Evolutionary conservation across 2,329 filamentous ascomycete species (phyloP), one percentile per base, ranked within the genome.

Genomic region (Colletotrichum kahawae): DNA sequence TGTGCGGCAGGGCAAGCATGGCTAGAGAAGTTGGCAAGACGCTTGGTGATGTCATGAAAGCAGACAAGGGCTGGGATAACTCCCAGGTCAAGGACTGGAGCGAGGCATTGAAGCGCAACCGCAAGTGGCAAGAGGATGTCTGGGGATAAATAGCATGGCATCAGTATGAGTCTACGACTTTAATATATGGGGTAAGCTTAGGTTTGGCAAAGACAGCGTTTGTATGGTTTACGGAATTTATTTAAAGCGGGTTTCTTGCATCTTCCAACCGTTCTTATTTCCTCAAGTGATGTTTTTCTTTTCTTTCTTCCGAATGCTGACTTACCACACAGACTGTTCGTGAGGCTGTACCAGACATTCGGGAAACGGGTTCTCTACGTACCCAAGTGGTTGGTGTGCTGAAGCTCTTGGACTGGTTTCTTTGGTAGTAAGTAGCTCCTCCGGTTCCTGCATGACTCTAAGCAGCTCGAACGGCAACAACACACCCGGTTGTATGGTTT

Each of bases 111-210:
- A 89, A 88, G 84, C 87, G 84, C 78, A 83, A 83, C 33, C 85
- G 84, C n/a, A 89, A 88, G 79, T 90, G 88, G 87, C 85, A 86
- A 77, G 87, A 89, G 77, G 88, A 90, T 83, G 88, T 90, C 57
- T 90, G 88, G 88, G 86, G 86, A 27, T 87, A 69, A 57, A 33
- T 36, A 14, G 24, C 0, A 33, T 34, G 18, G 7, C 12, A 21
- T 34, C 3, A 7, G 21, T 5, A 24, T 13, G 34, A 84, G 74
- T 27, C 81, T 82, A 66, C 81, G 78, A 69, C 16, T 7, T 2
- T 27, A 18, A 7, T 13, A 57, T 5, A 16, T 31, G 5, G 54
- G 16, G 7, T 18, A 2, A 13, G 14, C 16, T 10, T 31, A 24
- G 27, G 24, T 51, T 21, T 7, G n/a, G 10, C 4, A 4, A 33